phyloP scores from a whole-genome alignment of 2,329 filamentous ascomycete genomes.

The Dothidotthia symphoricarpi region DNA sequence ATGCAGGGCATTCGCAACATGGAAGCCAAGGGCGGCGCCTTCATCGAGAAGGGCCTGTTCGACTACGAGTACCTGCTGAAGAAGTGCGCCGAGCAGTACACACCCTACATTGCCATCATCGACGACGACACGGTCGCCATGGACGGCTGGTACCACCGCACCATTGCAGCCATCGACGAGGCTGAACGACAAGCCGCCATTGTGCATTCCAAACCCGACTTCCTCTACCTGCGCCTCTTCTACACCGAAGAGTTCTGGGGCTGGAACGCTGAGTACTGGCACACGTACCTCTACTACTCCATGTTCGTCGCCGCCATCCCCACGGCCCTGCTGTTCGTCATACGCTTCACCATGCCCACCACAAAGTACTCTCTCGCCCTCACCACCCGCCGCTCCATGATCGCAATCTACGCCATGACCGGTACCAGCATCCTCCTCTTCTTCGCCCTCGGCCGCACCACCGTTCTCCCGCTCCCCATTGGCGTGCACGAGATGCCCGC shows the following conservation, averaged over 20 bases:
- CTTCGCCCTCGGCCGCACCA: conserved; percentile 44
- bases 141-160: conserved; percentile 50
- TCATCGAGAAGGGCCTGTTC: conserved; percentile 45
- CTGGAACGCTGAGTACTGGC: conserved; percentile 48
- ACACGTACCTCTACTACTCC: conserved; percentile 39
- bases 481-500: conserved; percentile 45
- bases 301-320: conserved; percentile 20
- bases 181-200: conserved; percentile 33
- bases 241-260: conserved; percentile 48
- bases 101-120: conserved; percentile 46
- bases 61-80: conserved; percentile 48
- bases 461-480: conserved; percentile 36
- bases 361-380: conserved; percentile 20
- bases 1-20: conserved; percentile 38
- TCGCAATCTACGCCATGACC: conserved; percentile 18
- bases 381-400: conserved; percentile 20
- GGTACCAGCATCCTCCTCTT: conserved; percentile 31
- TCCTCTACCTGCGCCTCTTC: conserved; percentile 49
- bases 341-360: conserved; percentile 23
- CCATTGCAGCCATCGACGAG: conserved; percentile 36
- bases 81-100: conserved; percentile 39
- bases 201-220: conserved; percentile 25
- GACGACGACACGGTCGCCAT: conserved; percentile 51
- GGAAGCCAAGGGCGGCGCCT: conserved; percentile 28
- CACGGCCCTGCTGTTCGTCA: conserved; percentile 24